phyloP scores from a whole-genome alignment of 2,329 filamentous ascomycete genomes.

The Fusarium anthophilum region DNA sequence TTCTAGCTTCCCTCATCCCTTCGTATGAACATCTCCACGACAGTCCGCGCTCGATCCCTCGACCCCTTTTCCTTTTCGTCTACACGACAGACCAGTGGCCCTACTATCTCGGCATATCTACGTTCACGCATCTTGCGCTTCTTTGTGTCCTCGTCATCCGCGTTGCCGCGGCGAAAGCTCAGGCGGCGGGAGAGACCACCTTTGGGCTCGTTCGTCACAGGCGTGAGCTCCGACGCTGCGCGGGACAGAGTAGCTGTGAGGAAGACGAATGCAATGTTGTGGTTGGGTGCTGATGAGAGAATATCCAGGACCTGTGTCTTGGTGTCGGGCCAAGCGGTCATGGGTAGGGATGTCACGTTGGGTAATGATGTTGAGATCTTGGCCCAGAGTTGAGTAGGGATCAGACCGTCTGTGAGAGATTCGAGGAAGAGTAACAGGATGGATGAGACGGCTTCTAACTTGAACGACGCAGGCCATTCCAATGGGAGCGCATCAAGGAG shows the following conservation, averaged over 20 bases:
- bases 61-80: slow-evolving; percentile 65
- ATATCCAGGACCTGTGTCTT: slow-evolving; percentile 74
- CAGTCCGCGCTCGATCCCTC: slow-evolving; percentile 71
- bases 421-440: slow-evolving; percentile 78
- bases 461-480: slow-evolving; percentile 70
- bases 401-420: slow-evolving; percentile 80
- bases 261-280: slow-evolving; percentile 91
- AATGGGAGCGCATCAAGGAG: slow-evolving; percentile 70
- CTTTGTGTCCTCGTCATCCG: slow-evolving; percentile 43
- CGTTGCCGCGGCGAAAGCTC: slow-evolving; percentile 53
- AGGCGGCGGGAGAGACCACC: slow-evolving; percentile 55
- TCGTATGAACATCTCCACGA: slow-evolving; percentile 74
- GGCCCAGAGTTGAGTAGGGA: slow-evolving; percentile 76
- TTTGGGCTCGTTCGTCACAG: slow-evolving; percentile 48
- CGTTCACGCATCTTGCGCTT: slow-evolving; percentile 68
- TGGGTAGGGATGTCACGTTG: slow-evolving; percentile 41
- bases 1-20: slow-evolving; percentile 48
- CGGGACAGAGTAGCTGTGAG: slow-evolving; percentile 78
- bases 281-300: slow-evolving; percentile 74
- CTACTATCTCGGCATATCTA: slow-evolving; percentile 72
- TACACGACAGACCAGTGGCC: slow-evolving; percentile 67
- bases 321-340: slow-evolving; percentile 50
- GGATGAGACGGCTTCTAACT: slow-evolving; percentile 79
- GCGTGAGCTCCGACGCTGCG: slow-evolving; percentile 59
- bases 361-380: slow-evolving; percentile 70